Evolutionary conservation across 2,329 filamentous ascomycete genomes (phyloP), one percentile per base, ranked within the genome.

Genomic region (Lojkania enalia): DNA sequence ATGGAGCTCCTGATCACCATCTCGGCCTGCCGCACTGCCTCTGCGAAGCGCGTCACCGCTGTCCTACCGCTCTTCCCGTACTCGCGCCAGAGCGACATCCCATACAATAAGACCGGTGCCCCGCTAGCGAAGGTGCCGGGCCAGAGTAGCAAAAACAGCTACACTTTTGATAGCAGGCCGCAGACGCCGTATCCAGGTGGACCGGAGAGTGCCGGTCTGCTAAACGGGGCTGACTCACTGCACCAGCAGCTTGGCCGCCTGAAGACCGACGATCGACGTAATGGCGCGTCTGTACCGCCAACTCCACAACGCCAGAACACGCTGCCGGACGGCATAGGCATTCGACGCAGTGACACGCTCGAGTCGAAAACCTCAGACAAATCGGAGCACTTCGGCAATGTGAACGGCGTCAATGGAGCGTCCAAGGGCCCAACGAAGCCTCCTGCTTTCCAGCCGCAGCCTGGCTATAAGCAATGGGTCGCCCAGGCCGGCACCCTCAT

Each of bases 401-500:
- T 44, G 21, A 55, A 54, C 14, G 52, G 54, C 18, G 35, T 41
- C 35, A 57, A 55, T 38, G 54, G 55, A 31, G 15, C 49, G 11
- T 32, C 46, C 18, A 54, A 54, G 32, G 36, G 9, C 33, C 9
- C 19, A 5, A 36, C 33, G 9, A 36, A 77, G 78, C 77, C 60
- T 78, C 86, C 67, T 18, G 58, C 71, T 31, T 87, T 87, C 68
- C 82, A 90, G 67, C 85, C 89, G 15, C 91, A 92, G 67, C 89
- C 91, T 5, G 94, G 94, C 39, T 99, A 99, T 72, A 94, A 94
- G 76, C 90, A 96, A 74, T 99, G 94, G 94, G 92, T 99, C 52
- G 94, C 94, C 16, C 94, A 97, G 74, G 91, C 94, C 31, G 94
- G 94, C 48, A 97, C 91, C 20, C 80, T 99, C 45, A 87, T 99